These are phyloP conservation scores for Aspergillus sp. DNA, from an alignment of 2,329 filamentous ascomycete genomes.

Conservation along the genomic window DNA sequence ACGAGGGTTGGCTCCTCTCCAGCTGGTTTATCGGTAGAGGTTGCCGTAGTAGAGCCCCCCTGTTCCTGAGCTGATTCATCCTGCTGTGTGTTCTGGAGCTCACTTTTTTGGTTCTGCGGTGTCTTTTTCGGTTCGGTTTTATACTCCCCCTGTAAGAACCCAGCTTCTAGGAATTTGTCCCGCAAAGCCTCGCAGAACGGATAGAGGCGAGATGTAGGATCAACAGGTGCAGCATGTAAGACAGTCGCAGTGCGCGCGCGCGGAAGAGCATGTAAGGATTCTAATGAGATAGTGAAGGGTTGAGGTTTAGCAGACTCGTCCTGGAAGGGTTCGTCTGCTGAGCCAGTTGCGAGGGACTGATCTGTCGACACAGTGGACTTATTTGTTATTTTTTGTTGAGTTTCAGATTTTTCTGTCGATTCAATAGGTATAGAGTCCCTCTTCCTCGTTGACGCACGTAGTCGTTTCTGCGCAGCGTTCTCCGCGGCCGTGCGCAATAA, in stretches of 20 bases:
- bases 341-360: neutral
- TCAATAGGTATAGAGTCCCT: neutral
- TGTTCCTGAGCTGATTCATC: neutral
- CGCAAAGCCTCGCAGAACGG: slow-evolving; percentile 43
- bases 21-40: no score
- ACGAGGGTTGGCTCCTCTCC: no score
- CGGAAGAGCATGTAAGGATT: slow-evolving; percentile 41
- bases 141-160: slow-evolving; percentile 39
- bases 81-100: neutral
- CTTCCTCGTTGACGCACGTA: neutral
- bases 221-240: slow-evolving; percentile 41
- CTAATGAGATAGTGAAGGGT: slow-evolving; percentile 46
- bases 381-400: neutral
- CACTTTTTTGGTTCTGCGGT: neutral
- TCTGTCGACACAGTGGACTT: no score
- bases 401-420: neutral
- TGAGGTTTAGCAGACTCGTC: neutral
- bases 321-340: neutral
- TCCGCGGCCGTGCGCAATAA: slow-evolving; percentile 39
- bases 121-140: slow-evolving; percentile 9
- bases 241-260: slow-evolving; percentile 36
- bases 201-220: slow-evolving; percentile 40
- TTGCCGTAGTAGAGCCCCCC: neutral
- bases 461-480: slow-evolving; percentile 12
- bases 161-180: slow-evolving; percentile 44